Base-by-base conservation (phyloP, 495 filamentous ascomycete genomes). In the Penicillium paradoxum region DNA sequence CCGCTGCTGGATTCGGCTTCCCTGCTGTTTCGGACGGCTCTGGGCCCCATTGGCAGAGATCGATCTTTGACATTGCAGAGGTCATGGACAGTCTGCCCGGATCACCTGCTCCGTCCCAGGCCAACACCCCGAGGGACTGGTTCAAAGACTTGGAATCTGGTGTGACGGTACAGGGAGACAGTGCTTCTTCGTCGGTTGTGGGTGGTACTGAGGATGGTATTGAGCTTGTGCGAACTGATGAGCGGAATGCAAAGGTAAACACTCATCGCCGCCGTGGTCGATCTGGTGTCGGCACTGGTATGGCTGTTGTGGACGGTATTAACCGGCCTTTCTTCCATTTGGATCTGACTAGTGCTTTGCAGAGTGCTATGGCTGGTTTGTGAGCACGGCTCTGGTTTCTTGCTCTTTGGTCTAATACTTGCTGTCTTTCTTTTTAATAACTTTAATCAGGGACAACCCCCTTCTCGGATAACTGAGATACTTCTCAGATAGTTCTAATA, bases 321-420 rank as follows among this genome's bases (percentile, higher is more conserved):
- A 90, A 91, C 66, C 73, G 88, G 58, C 91, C 92, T 42, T 78
- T 95, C 51, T 96, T 97, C 79, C 92, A 96, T 59, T 80, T 92
- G 47, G 91, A 97, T 66, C 67, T 97, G 17, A 95, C 90, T 11
- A 91, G 87, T 61, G 91, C 91, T 25, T 60, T 96, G 64, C 84
- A 92, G 68, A 91, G 88, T 68, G 90, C 89, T 19, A 78, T 97
- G 56, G 78, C 82, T 19, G 95, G 88, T 57, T 80, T 54, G 17
- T 55, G 25, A 19, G 19, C 9, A 15, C 4, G 14, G 34, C 5
- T 17, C 1, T 38, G 19, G 11, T 7, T 36, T 14, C 18, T 17
- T 42, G 6, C 3, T 3, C 2, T 37, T 37, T 38, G 33, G 33
- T 29, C 14, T 43, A 2, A 34, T 13, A 39, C 3, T 29, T 19